These are phyloP conservation scores for Acanthamoeba culbertsoni DNA, from an alignment of 208 protist genomes.

Conservation along the genomic window DNA sequence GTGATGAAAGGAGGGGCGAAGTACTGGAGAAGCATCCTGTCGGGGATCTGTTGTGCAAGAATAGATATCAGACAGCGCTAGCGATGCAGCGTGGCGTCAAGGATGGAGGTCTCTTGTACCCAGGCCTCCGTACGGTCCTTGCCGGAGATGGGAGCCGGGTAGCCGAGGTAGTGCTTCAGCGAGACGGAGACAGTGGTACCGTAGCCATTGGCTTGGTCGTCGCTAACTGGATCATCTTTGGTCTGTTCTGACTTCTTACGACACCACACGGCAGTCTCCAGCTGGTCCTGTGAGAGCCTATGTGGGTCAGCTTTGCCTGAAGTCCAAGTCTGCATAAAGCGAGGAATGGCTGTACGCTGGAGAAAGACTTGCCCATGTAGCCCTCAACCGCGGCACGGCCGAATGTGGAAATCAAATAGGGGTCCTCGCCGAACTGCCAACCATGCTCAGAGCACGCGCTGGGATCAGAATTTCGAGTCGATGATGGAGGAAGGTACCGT, in stretches of 20 bases:
- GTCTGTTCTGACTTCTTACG: neutral
- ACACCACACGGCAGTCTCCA: neutral
- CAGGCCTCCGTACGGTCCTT: constrained; percentile 71
- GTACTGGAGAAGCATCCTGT: constrained; percentile 68
- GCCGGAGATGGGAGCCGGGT: constrained; percentile 62
- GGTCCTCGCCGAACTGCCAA: constrained; percentile 68
- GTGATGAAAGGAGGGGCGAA: constrained; percentile 63
- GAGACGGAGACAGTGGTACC: neutral
- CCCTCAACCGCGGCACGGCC: constrained; percentile 16
- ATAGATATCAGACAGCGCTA: no score
- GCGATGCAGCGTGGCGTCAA: no score
- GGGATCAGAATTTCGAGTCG: neutral
- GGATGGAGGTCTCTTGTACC: no score
- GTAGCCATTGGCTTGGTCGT: neutral
- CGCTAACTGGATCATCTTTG: neutral
- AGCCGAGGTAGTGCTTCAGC: constrained; percentile 72
- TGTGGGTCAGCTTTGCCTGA: neutral
- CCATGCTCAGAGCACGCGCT: neutral
- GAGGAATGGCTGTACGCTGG: neutral
- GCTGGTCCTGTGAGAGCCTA: neutral
- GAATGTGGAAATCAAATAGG: constrained; percentile 55
- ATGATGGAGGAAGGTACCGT: constrained; percentile 24
- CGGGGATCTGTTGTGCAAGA: constrained; percentile 65
- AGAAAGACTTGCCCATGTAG: constrained; percentile 49
- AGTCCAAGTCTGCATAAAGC: neutral